Evolutionary conservation across 495 filamentous ascomycete species (phyloP).

Genomic region (Arthonia radiata): DNA sequence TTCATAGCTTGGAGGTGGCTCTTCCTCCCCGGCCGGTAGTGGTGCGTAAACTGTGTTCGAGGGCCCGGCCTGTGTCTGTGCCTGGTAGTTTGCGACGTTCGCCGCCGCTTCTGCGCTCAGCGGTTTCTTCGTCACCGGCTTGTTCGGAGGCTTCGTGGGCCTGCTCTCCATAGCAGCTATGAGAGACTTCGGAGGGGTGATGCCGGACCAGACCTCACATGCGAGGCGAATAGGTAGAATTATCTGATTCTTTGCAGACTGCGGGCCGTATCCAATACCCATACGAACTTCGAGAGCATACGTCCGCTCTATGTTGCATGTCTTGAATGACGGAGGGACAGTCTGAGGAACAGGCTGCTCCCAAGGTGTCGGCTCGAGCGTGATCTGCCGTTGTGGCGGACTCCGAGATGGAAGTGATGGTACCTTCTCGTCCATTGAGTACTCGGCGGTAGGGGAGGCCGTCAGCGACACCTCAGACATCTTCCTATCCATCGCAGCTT

Average conservation of each 20-base stretch:
- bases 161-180: slow-evolving; percentile 33
- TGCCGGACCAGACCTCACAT: slow-evolving; percentile 70
- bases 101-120: neutral
- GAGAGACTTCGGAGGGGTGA: slow-evolving; percentile 53
- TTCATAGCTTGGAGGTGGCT: slow-evolving; percentile 20
- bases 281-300: slow-evolving; percentile 69
- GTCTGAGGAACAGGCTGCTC: slow-evolving; percentile 46
- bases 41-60: neutral
- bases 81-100: neutral
- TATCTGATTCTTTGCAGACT: slow-evolving; percentile 15
- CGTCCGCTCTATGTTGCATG: slow-evolving; percentile 60
- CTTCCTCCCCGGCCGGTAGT: slow-evolving; percentile 8
- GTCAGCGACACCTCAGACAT: slow-evolving; percentile 19
- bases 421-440: slow-evolving; percentile 41
- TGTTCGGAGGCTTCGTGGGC: slow-evolving; percentile 1
- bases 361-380: too few relatives aligned
- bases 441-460: slow-evolving; percentile 38
- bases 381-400: too few relatives aligned
- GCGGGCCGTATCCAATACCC: slow-evolving; percentile 35
- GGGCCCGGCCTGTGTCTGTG: neutral
- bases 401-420: too few relatives aligned
- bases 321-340: slow-evolving; percentile 60
- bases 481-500: too few relatives aligned
- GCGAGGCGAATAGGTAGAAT: slow-evolving; percentile 55
- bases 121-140: neutral